A percentile compares a stretch with the other conserved stretches of the same genome.
phyloP scores from a whole-genome alignment of 1,284 basidiomycete species.

The Boletus sp. region DNA sequence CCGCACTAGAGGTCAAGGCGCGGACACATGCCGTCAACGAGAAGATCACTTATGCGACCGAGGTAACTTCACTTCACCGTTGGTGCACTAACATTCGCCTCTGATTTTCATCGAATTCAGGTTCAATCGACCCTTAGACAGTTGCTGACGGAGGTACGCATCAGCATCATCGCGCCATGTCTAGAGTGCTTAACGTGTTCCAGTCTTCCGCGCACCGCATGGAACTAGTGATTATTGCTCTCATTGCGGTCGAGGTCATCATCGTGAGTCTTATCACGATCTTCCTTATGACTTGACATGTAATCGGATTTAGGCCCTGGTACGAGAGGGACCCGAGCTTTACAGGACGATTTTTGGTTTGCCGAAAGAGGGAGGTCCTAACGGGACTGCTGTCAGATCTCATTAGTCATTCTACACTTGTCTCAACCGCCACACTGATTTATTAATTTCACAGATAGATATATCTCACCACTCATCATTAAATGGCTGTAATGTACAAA shows the following conservation, averaged over 20 bases:
- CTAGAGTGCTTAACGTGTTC: neutral
- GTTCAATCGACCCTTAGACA: conserved; percentile 72
- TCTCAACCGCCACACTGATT: neutral
- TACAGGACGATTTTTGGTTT: conserved; percentile 28
- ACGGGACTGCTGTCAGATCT: conserved; percentile 1
- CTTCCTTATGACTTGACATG: conserved; percentile 33
- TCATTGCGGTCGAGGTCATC: conserved; percentile 88
- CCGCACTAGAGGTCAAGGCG: conserved; percentile 78
- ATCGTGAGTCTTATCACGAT: conserved; percentile 53
- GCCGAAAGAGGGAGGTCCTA: conserved; percentile 11
- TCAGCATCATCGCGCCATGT: neutral
- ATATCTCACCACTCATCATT: neutral
- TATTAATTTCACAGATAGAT: too few species aligned
- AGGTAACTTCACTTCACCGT: conserved; percentile 41
- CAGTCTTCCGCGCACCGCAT: conserved; percentile 83
- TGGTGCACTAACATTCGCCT: conserved; percentile 3
- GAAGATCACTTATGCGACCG: conserved; percentile 90
- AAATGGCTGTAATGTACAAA: conserved; percentile 4
- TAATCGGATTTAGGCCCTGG: conserved; percentile 39
- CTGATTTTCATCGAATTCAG: conserved; percentile 36
- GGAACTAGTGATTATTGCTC: conserved; percentile 87
- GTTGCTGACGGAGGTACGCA: conserved; percentile 68
- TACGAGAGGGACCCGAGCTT: conserved; percentile 33
- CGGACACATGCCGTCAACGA: conserved; percentile 81
- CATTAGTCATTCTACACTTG: conserved; percentile 1